Base-by-base conservation (phyloP, 495 filamentous ascomycete genomes). In the Penicillium salamii region DNA sequence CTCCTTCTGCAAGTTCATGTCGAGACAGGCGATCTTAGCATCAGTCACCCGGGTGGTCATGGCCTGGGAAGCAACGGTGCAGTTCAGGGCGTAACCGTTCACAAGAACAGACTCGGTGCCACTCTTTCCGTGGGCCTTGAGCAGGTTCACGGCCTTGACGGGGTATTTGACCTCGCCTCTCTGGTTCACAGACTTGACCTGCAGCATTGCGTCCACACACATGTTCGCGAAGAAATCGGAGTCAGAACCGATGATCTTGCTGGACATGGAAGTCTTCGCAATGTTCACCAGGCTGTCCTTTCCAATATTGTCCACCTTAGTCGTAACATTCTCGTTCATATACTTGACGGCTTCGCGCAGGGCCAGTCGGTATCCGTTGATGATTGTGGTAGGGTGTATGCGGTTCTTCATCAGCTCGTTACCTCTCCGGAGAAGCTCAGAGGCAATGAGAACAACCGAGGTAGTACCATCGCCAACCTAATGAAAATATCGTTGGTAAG, bases 391-490 rank as follows among this genome's bases (percentile, higher is more conserved):
- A 43, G 93, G 95, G 73, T 99, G 93, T 83, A 99, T 97, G 67
- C 91, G 89, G 81, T 97, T 97, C 79, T 93, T 95, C 86, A 97
- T 91, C 54, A 99, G 81, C 72, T 99, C 93, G 78, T 97, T 99
- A 32, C 82, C 93, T 74, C 93, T 82, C 62, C 87, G 82, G 55
- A 99, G 79, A 57, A 99, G 88, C 76, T 99, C 93, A 51, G 95
- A 87, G 42, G 93, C 93, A 68, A 99, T 96, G 41, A 99, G 79
- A 36, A 99, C 93, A 36, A 99, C 95, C 24, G 92, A 96, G 32
- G 93, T 99, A 35, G 93, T 99, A 56, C 93, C 93, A 78, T 99
- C 93, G 53, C 93, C 93, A 58, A 95, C 89, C 81, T 84, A 52
- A 13, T 38, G 4, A 75, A 53, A 35, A 26, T 37, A 24, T 50